Base-by-base conservation (phyloP, 139 green algal genomes). In the Chlamydomonas sp. region DNA sequence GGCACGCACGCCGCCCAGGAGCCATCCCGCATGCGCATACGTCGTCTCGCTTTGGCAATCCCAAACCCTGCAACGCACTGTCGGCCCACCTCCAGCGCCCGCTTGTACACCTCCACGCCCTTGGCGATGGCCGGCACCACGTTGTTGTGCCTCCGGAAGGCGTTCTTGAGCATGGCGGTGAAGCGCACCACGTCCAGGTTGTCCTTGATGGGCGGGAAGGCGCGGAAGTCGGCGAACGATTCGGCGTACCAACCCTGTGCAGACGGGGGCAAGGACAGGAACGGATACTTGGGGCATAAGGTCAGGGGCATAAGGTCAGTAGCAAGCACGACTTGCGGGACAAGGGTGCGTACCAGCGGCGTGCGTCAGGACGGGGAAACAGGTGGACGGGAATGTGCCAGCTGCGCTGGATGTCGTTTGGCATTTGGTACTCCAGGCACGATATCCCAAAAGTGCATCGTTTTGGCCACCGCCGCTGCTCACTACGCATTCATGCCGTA, bases 191-290 rank as follows among this genome's bases (percentile, higher is more conserved):
- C 96, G 73, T 98, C 95, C 14, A 88, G 80, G 60, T 64, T 77
- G 63, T 92, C 90, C 77, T 92, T 91, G n/a, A 98, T 91, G 17
- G 87, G 74, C 0, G 93, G 92, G 71, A 98, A 97, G 8, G 79
- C 60, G 12, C 95, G 92, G 72, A 99, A 93, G 67, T 98, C 97
- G 8, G 88, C 86, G 89, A 98, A 99, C 0, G 94, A 97, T 83
- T 98, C 95, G 31, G 98, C 95, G 87, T 99, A 99, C 97, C 83
- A 87, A 49, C 83, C 83, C 84, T 88, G 76, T 6, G 63, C 15
- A 8, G 18, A 63, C 20, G 7, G 20, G 62, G 31, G 74, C 31
- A 79, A 15, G 31, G 6, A 7, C n/a, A 59, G 31, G 31, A 49
- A 49, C 31, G 57, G 12, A 59, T 61, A 63, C 60, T 64, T 5